Base-by-base conservation (phyloP, 495 filamentous ascomycete species). In the Penicillium angulare region DNA sequence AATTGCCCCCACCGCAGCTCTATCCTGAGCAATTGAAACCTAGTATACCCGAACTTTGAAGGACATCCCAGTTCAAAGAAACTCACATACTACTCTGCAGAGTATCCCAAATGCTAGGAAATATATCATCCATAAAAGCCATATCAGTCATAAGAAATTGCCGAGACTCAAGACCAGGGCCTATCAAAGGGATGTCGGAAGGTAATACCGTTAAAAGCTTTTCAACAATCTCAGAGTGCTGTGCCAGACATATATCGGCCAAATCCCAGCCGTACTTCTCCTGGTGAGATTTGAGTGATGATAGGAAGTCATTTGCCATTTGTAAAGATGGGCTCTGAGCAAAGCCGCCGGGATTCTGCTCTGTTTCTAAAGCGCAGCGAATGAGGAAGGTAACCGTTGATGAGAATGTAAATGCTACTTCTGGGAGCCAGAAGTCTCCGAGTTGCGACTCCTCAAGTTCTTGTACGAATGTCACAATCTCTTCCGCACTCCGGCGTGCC, bases 391-490 rank as follows among this genome's bases (percentile, higher is more conserved):
- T 70, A 7, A 58, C 57, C 3, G 69, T 55, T 7, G 65, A 63
- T 0, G 61, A 60, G 5, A 69, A 46, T 4, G 63, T 58, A 17
- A 69, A 70, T 3, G 69, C 57, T 16, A 60, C 50, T 0, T 60
- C 57, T 9, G 69, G 64, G 15, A 72, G 48, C 69, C 69, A 72
- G 18, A 70, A 72, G 9, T 57, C 67, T 0, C 50, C 29, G 8
- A 67, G 39, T 6, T 67, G 58, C 2, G 49, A n/a, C 5, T 52
- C 54, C 8, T 63, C 52, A 1, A 72, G 52, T 38, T 71, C 67
- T 34, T 69, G 67, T 1, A 69, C 49, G 5, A 72, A 31, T 16
- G 65, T 50, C 1, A 67, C 52, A 26, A 76, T 68, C 5, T 68
- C 68, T 31, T 73, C 63, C 9, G 33, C 45, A 3, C 46, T 39